phyloP scores from a whole-genome alignment of 257 asterid species.

The Capsicum baccatum region DNA sequence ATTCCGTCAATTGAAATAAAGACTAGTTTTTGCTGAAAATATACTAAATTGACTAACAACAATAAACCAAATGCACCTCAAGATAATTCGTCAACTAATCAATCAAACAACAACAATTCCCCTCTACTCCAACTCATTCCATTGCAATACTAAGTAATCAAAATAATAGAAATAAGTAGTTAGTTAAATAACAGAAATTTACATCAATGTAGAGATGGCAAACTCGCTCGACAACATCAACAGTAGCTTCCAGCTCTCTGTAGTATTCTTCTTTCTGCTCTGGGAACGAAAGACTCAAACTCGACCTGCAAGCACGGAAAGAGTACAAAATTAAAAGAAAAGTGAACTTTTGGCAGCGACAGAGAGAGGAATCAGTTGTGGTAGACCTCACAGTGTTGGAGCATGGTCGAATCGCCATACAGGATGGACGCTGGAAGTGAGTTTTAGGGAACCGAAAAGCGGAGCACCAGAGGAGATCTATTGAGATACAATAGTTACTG shows the following conservation, averaged over 20 bases:
- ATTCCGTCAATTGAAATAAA: no score
- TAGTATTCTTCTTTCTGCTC: conserved; percentile 64
- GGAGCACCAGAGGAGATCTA: conserved; percentile 64
- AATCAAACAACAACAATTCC: no score
- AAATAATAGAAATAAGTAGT: no score
- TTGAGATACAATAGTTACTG: conserved; percentile 20
- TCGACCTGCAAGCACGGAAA: conserved; percentile 53
- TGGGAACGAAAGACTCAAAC: conserved; percentile 56
- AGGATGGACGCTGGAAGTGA: conserved; percentile 41
- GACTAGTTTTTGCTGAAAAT: no score
- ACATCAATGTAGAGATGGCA: conserved; percentile 75
- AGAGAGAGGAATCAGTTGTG: not conserved
- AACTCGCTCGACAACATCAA: conserved; percentile 43
- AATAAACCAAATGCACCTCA: no score
- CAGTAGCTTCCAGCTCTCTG: conserved; percentile 74
- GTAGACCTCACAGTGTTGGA: conserved; percentile 57
- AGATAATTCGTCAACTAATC: no score
- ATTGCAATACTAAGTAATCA: no score
- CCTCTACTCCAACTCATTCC: no score
- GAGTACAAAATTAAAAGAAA: not conserved
- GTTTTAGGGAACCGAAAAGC: conserved; percentile 48
- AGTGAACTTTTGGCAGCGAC: not conserved
- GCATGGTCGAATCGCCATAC: conserved; percentile 51
- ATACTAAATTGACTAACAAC: no score
- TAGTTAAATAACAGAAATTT: conserved; percentile 31